Conservation (phyloP, 805 yeast species). For the Teunomyces lycoperdinae region DNA sequence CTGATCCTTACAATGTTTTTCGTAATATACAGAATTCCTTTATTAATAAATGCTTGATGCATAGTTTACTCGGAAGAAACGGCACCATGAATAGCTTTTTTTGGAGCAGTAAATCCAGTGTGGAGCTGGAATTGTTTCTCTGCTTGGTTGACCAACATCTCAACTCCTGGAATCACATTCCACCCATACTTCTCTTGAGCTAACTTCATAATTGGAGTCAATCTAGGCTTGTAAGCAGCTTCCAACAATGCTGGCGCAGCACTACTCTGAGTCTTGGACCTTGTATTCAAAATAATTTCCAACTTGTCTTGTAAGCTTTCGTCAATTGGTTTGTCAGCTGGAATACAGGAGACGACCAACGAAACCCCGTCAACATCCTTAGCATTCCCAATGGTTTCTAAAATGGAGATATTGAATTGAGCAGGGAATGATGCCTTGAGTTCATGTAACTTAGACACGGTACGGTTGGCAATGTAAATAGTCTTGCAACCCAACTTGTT, state of each 20-base stretch:
- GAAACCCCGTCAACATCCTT: conserved; percentile 46
- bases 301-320: conserved; percentile 45
- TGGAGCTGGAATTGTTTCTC: conserved; percentile 79
- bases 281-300: conserved; percentile 45
- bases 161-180: conserved; percentile 87
- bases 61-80: conserved; percentile 29
- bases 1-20: conserved; percentile 10
- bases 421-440: conserved; percentile 61
- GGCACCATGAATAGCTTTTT: conserved; percentile 57
- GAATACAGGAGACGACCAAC: conserved; percentile 75
- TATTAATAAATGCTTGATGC: conserved; percentile 10
- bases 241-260: conserved; percentile 66
- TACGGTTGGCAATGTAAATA: conserved; percentile 81
- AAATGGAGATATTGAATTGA: conserved; percentile 54
- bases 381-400: conserved; percentile 50
- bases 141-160: conserved; percentile 93
- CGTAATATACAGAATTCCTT: not conserved
- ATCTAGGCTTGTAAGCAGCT: conserved; percentile 90
- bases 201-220: conserved; percentile 81
- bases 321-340: conserved; percentile 75
- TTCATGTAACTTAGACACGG: conserved; percentile 58
- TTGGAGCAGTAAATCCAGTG: conserved; percentile 67
- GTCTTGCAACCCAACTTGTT: conserved; percentile 70
- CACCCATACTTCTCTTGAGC: conserved; percentile 64
- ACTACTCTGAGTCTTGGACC: conserved; percentile 30